phyloP scores from a whole-genome alignment of 31 red algal genomes.

The Asparagopsis taxiformis region DNA sequence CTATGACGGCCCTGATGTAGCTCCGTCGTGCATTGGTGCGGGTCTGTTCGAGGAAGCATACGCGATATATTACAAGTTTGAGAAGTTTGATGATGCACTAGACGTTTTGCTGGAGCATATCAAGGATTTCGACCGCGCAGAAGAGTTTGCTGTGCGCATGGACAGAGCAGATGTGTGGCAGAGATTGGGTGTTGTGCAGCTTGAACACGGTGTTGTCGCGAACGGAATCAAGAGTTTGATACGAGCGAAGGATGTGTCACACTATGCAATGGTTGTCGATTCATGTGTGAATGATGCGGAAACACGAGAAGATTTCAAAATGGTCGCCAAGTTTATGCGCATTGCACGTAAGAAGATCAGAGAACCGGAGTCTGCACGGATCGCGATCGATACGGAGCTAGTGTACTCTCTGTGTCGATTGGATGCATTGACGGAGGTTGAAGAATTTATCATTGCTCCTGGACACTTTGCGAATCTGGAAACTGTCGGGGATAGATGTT shows the following conservation, averaged over 20 bases:
- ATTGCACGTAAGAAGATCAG: conserved; percentile 85
- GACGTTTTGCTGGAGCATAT: conserved; percentile 93
- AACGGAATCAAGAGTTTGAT: conserved; percentile 80
- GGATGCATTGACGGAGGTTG: conserved; percentile 82
- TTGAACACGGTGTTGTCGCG: conserved; percentile 67
- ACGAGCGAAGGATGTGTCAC: conserved; percentile 76
- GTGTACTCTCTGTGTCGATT: conserved; percentile 83
- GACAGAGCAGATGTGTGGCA: conserved; percentile 87
- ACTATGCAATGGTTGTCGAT: conserved; percentile 75
- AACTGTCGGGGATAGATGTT: conserved; percentile 94
- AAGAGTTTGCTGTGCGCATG: conserved; percentile 86
- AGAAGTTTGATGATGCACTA: conserved; percentile 84
- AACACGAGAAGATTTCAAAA: conserved; percentile 69
- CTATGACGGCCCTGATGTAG: conserved; percentile 88
- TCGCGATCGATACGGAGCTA: conserved; percentile 87
- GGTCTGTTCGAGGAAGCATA: conserved; percentile 97
- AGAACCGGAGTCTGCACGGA: conserved; percentile 54
- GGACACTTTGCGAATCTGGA: conserved; percentile 86
- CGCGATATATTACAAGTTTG: conserved; percentile 95
- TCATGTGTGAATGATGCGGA: conserved; percentile 67
- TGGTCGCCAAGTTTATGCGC: conserved; percentile 79
- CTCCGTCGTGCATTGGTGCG: conserved; percentile 79
- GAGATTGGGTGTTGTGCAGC: conserved; percentile 75
- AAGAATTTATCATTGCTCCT: conserved; percentile 85
- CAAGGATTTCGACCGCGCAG: conserved; percentile 91